Conservation (phyloP, 2,329 filamentous ascomycete species). For the Gnomoniopsis smithogilvyi region DNA sequence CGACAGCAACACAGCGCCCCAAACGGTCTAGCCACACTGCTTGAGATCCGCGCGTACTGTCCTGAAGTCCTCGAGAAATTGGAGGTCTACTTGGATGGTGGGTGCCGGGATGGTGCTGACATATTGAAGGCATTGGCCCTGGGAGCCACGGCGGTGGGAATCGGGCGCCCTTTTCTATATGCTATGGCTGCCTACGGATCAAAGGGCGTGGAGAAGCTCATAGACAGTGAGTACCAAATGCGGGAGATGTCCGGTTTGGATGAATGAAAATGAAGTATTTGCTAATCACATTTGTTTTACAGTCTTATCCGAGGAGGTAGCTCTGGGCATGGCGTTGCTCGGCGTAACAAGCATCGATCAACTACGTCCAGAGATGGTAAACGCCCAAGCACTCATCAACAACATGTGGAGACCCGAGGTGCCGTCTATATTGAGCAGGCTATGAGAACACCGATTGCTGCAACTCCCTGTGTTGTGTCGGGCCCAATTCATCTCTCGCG, state of each 20-base stretch:
- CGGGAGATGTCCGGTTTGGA: background rate
- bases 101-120: slow-evolving; percentile 52
- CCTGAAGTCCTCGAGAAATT: slow-evolving; percentile 47
- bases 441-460: slow-evolving; percentile 1
- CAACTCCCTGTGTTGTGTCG: background rate
- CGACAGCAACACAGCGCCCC: slow-evolving; percentile 16
- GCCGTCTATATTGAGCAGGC: slow-evolving; percentile 20
- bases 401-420: slow-evolving; percentile 31
- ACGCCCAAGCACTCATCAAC: slow-evolving; percentile 31
- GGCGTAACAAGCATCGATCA: slow-evolving; percentile 47
- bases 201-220: slow-evolving; percentile 10
- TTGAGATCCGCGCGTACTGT: slow-evolving; percentile 51
- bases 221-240: slow-evolving; percentile 16
- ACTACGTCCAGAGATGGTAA: slow-evolving; percentile 48
- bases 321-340: slow-evolving; percentile 46
- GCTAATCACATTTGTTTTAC: background rate
- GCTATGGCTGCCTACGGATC: slow-evolving; percentile 34
- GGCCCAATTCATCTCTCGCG: no score
- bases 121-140: slow-evolving; percentile 52
- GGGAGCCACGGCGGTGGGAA: slow-evolving; percentile 49
- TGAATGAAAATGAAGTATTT: background rate
- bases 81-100: slow-evolving; percentile 54
- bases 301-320: slow-evolving; percentile 22
- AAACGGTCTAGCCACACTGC: slow-evolving; percentile 29
- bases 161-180: slow-evolving; percentile 33